Percentiles rank a stretch among this genome's conserved stretches.
phyloP scores from a whole-genome alignment of 2,329 filamentous ascomycete species.

The Colletotrichum euphorbiae region DNA sequence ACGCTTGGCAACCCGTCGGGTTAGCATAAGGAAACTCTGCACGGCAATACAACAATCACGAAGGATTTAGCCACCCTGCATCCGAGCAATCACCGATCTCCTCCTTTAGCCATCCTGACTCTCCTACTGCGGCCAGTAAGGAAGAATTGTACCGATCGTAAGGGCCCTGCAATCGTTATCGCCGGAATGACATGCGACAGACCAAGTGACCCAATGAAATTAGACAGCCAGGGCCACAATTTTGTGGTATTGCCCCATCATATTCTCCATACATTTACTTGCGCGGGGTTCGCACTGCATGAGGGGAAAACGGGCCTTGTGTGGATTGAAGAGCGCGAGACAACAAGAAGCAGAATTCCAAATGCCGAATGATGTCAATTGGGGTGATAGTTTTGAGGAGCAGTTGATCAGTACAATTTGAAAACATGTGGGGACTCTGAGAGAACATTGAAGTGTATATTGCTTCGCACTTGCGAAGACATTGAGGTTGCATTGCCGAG shows the following conservation, averaged over 20 bases:
- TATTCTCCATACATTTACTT: slow-evolving; percentile 1
- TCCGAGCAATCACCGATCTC: too few relatives aligned
- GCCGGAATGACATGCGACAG: background rate
- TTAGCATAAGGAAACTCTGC: too few relatives aligned
- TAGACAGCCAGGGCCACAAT: background rate
- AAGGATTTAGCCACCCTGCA: too few relatives aligned
- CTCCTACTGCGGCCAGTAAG: too few relatives aligned
- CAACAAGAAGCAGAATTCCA: background rate
- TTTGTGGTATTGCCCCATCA: background rate
- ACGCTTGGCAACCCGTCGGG: too few relatives aligned
- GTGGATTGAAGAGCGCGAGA: slow-evolving; percentile 12
- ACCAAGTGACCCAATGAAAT: background rate
- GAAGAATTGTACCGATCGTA: background rate
- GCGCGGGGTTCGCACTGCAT: background rate
- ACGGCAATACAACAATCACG: too few relatives aligned
- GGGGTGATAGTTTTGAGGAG: background rate
- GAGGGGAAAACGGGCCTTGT: slow-evolving; percentile 22
- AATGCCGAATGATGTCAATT: slow-evolving; percentile 11
- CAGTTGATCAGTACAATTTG: background rate
- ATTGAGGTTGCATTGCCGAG: slow-evolving; percentile 5
- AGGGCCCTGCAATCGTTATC: background rate
- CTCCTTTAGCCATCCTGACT: too few relatives aligned
- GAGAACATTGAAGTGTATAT: background rate
- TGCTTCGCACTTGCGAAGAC: too few relatives aligned
- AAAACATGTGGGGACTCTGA: background rate